A percentile compares a stretch with the other conserved stretches of the same genome.
phyloP scores from a whole-genome alignment of 345 rosid genomes.

The Noccaea caerulescens region DNA sequence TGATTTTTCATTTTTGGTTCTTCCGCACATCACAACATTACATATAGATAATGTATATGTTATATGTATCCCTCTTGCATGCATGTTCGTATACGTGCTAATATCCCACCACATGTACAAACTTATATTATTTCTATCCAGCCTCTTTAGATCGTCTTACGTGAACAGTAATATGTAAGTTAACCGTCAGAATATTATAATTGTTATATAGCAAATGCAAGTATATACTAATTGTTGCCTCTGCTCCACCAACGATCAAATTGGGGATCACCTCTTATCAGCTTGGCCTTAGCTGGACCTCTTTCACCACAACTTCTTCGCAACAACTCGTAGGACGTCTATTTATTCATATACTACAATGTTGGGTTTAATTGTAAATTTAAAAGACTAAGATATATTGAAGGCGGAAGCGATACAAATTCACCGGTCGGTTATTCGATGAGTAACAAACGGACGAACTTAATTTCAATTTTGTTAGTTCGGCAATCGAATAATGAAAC shows the following conservation, averaged over 20 bases:
- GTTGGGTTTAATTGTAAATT: background rate
- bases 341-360: too few relatives aligned
- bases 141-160: too few relatives aligned
- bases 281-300: background rate
- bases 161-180: background rate
- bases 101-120: too few relatives aligned
- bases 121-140: too few relatives aligned
- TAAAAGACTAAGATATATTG: too few relatives aligned
- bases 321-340: too few relatives aligned
- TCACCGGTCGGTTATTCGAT: too few relatives aligned
- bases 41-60: too few relatives aligned
- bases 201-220: background rate
- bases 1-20: background rate
- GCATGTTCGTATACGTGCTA: constrained; percentile 4
- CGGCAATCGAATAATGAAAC: too few relatives aligned
- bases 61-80: background rate
- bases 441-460: too few relatives aligned
- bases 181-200: background rate
- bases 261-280: background rate
- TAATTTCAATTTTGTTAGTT: too few relatives aligned
- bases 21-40: background rate
- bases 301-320: background rate
- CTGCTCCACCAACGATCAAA: background rate
- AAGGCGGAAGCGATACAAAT: too few relatives aligned
- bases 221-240: background rate